These are phyloP conservation scores for Tuber calosporum DNA, from an alignment of 495 filamentous ascomycete genomes.

Conservation along the genomic window DNA sequence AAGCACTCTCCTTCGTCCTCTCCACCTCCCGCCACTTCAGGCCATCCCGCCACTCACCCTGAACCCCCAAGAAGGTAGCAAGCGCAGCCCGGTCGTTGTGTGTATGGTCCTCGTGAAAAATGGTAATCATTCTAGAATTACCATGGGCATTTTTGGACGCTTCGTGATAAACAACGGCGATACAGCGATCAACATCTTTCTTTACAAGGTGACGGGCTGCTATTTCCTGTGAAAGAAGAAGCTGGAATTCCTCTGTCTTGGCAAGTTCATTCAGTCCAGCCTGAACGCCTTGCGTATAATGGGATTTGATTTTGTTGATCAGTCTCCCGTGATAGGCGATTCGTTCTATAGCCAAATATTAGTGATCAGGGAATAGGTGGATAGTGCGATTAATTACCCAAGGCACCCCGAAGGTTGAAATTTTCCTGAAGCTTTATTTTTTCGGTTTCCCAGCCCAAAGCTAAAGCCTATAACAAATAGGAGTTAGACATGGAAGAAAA, in stretches of 20 bases:
- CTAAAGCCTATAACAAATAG: background rate
- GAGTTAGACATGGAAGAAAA: background rate
- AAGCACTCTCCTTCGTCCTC: background rate
- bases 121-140: background rate
- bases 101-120: background rate
- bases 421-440: background rate
- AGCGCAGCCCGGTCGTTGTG: background rate
- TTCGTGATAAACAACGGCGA: background rate
- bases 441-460: background rate
- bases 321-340: background rate
- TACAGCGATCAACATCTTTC: background rate
- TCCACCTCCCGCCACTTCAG: background rate
- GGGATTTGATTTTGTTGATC: background rate
- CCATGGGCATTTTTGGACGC: background rate
- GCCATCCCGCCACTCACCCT: background rate
- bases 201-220: background rate
- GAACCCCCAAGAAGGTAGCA: background rate
- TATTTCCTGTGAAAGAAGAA: background rate
- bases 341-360: background rate
- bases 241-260: background rate
- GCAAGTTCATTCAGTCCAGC: background rate
- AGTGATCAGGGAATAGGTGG: background rate
- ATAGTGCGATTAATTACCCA: background rate
- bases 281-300: background rate
- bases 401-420: background rate